Base-by-base conservation (phyloP, 768 basidiomycete species). In the Pleurotus cornucopiae region DNA sequence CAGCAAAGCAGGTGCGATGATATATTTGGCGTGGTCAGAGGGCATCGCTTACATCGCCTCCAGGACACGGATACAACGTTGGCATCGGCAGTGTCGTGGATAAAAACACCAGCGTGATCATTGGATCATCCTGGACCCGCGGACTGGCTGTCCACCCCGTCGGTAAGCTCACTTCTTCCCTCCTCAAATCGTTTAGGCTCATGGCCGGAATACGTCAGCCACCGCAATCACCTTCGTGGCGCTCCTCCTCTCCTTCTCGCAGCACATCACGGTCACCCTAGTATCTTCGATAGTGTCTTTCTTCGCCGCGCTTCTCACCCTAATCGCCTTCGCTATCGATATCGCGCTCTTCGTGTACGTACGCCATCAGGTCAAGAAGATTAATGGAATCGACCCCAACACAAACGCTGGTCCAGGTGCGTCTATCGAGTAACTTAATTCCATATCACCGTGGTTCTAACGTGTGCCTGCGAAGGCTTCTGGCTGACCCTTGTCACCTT, bases 281-380 rank as follows among this genome's bases (percentile, higher is more conserved):
- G 59, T 87, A 49, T 86, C 89, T 2, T 76, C 88, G 18, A 63
- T 55, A 14, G 66, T 81, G n/a, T 76, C 89, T 11, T 88, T 89
- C 78, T 73, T 91, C 54, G 88, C 87, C 6, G 85, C 87, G 0
- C 58, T 78, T 18, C 65, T 92, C 44, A 81, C 88, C 2, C 71
- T 91, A 55, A 81, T 91, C 59, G 84, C 88, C 1, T 89, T 92
- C 64, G 80, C 81, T 41, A 82, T 88, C 66, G 89, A 93, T 67
- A 85, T 91, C 58, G 86, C 88, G 12, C 79, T 93, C 26, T 86
- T 74, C 63, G 83, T 74, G 2, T 82, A 76, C 56, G 76, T 85
- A 51, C 83, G 80, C 64, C 75, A 85, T 51, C 73, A 84, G 60
- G 74, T 88, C 62, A 69, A 69, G 44, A 75, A 81, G 55, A 73